Base-by-base conservation (phyloP, 2,329 filamentous ascomycete genomes). In the Paracorniculantispora psalliotae region DNA sequence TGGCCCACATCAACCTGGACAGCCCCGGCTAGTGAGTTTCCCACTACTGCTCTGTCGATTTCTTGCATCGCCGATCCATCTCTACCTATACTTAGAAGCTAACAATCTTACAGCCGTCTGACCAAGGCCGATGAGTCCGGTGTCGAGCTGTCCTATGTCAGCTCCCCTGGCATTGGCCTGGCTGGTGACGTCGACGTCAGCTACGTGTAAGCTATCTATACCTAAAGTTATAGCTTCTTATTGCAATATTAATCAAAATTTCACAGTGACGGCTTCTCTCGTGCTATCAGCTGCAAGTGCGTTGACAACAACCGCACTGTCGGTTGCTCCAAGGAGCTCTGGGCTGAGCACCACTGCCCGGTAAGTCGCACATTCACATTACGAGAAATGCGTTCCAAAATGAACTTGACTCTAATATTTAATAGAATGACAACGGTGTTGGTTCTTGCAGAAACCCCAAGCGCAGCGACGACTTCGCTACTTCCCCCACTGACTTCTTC, bases 201-300 rank as follows among this genome's bases (percentile, higher is more conserved):
- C 37, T 44, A 35, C 35, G 55, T 57, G 55, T 57, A 50, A 43
- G 55, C 51, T 10, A 25, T 19, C 5, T 12, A 10, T 10, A 19
- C 4, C 2, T 19, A 9, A 37, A 4, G 2, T n/a, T n/a, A 19
- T 13, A 19, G 17, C 2, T 25, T 33, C 28, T 28, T 15, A 8
- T 2, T 0, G 8, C 4, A 1, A 25, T 17, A 23, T 35, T 43
- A 23, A 41, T n/a, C 1, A 12, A 1, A 1, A 17, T 3, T 2
- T 1, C 33, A 1, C 6, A 58, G 56, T 1, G 48, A 52, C 47
- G 47, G 48, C 26, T 58, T 47, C 37, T 58, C 48, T 6, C 39
- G 56, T 10, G 28, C 28, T 4, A 47, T 47, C 13, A 58, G 47
- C 37, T 58, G 56, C 56, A 47, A 51, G 47, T 58, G 56, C 15